Conservation (phyloP, 2,329 filamentous ascomycete genomes). For the Ilyonectria mors-panacis region DNA sequence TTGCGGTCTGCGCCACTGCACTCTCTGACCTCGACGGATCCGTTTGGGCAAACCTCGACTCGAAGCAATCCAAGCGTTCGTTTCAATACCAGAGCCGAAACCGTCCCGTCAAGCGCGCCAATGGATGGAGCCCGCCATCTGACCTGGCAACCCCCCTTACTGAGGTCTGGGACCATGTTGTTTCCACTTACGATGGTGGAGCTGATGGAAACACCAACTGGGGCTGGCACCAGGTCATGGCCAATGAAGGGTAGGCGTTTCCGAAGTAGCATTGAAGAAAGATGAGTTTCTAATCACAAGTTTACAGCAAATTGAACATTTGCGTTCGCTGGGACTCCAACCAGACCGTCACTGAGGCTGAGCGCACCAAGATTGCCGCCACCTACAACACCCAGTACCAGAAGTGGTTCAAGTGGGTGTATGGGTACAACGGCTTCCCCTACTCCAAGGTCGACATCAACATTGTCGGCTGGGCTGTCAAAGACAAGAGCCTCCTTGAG, state of each 20-base stretch:
- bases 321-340: slow-evolving; percentile 62
- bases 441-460: slow-evolving; percentile 55
- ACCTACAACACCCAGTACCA: slow-evolving; percentile 54
- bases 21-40: slow-evolving; percentile 37
- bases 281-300: neutral
- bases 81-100: slow-evolving; percentile 19
- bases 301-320: slow-evolving; percentile 37
- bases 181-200: slow-evolving; percentile 35
- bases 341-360: slow-evolving; percentile 52
- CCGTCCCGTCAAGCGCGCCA: slow-evolving; percentile 38
- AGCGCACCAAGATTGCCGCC: slow-evolving; percentile 55
- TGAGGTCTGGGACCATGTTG: slow-evolving; percentile 39
- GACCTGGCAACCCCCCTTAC: slow-evolving; percentile 27
- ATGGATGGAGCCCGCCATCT: slow-evolving; percentile 38
- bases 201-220: slow-evolving; percentile 47
- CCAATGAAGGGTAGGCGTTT: slow-evolving; percentile 47
- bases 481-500: slow-evolving; percentile 53
- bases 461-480: slow-evolving; percentile 61
- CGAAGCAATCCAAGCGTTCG: slow-evolving; percentile 13
- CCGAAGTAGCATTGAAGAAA: neutral
- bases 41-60: slow-evolving; percentile 37
- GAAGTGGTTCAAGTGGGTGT: slow-evolving; percentile 60
- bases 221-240: slow-evolving; percentile 51
- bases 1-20: slow-evolving; percentile 25
- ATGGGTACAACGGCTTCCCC: slow-evolving; percentile 61